Conservation (phyloP, 2,329 filamentous ascomycete genomes). For the Rosellinia necatrix region DNA sequence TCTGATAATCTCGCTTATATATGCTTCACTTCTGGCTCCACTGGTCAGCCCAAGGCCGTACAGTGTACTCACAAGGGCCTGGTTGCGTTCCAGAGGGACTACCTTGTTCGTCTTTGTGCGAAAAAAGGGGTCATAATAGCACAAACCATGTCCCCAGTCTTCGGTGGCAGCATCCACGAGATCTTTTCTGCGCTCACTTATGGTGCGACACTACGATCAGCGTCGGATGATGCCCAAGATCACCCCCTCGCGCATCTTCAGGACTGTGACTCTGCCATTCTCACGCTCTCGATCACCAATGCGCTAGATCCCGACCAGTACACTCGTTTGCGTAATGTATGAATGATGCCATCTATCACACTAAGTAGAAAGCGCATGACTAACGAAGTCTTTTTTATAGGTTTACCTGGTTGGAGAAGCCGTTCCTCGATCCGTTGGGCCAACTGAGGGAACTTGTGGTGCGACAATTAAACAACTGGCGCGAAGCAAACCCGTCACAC, state of each 20-base stretch:
- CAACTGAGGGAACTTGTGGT: not conserved
- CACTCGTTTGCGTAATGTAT: not conserved
- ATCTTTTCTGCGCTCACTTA: constrained; percentile 2
- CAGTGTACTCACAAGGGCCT: not conserved
- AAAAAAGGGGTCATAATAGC: not conserved
- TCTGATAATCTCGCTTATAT: not conserved
- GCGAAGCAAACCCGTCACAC: not conserved
- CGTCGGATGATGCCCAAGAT: not conserved
- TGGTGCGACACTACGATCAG: not conserved
- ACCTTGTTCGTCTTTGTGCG: not conserved
- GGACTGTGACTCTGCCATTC: constrained; percentile 1
- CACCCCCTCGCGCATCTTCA: constrained; percentile 6
- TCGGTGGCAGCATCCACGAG: constrained; percentile 1
- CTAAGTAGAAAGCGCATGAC: not conserved
- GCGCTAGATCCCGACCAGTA: not conserved
- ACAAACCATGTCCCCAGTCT: not conserved
- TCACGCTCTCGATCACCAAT: not conserved
- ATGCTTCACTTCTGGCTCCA: not conserved
- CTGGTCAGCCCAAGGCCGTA: not conserved
- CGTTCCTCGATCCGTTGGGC: not conserved
- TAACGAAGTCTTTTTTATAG: not conserved
- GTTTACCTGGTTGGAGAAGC: not conserved
- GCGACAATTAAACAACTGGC: not conserved
- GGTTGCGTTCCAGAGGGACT: not conserved
- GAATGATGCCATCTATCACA: not conserved